A percentile compares a stretch with the other conserved stretches of the same genome.
phyloP scores from a whole-genome alignment of 78 protist species.

The Dictyostelium discoideum region DNA sequence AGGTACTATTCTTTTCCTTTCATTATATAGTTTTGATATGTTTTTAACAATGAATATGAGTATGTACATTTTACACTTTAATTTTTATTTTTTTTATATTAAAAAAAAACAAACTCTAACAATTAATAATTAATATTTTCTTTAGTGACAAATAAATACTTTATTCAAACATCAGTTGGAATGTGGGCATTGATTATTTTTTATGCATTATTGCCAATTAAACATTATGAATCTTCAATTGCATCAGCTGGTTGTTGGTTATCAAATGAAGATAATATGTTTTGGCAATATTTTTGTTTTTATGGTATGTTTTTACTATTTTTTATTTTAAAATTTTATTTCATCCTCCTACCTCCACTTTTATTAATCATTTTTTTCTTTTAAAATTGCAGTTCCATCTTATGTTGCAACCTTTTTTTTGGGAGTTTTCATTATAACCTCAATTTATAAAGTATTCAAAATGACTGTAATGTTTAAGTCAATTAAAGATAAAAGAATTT shows the following conservation, averaged over 20 bases:
- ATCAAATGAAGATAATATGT: neutral
- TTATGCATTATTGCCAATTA: neutral
- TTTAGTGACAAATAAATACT: neutral
- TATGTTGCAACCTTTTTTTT: neutral
- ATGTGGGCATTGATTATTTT: neutral
- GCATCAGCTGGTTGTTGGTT: conserved; percentile 29
- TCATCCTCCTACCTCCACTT: neutral
- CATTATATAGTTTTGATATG: neutral
- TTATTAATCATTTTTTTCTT: neutral
- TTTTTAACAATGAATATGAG: conserved; percentile 14
- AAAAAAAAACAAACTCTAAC: neutral
- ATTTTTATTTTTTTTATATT: neutral
- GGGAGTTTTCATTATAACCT: neutral
- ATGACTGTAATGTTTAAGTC: conserved; percentile 1
- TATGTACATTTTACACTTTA: neutral
- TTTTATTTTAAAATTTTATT: neutral
- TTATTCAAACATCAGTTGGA: neutral
- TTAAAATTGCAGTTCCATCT: neutral
- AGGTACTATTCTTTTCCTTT: neutral
- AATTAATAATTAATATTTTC: neutral
- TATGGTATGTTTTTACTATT: neutral
- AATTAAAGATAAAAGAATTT: conserved; percentile 5
- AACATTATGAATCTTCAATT: conserved; percentile 1
- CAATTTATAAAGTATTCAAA: neutral
- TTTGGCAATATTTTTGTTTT: conserved; percentile 29